Base-by-base conservation (phyloP, 2,329 filamentous ascomycete genomes). In the Aureobasidium sp. region DNA sequence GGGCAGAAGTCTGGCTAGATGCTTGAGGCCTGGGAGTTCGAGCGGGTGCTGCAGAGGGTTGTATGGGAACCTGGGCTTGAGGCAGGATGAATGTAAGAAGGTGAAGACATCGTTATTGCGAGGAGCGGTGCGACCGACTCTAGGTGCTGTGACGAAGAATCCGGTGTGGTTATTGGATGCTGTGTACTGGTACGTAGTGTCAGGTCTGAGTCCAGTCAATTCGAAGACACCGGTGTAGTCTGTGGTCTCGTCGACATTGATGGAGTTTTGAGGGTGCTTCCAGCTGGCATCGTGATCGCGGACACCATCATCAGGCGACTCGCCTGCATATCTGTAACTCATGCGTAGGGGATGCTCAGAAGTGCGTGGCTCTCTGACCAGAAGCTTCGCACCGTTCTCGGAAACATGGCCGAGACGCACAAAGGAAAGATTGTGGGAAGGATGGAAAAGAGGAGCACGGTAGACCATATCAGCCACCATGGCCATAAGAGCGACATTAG, bases 41-140 rank as follows among this genome's bases (percentile, higher is more conserved):
- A 98, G 84, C 0, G 95, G 89, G 75, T 98, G 93, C 45, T 93
- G 88, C n/a, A 94, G 79, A 0, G 93, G 92, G 50, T 87, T 93
- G 79, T 99, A 99, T 0, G 96, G 96, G 65, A 98, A 94, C 23
- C 94, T 91, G 15, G 92, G 91, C 72, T 98, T 93, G 73, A 98
- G 94, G 79, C 96, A 99, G 48, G 94, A 97, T 0, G 94, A 96
- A 4, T 95, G 94, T 10, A 98, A 81, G 76, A 99, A 99, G 0
- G 93, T 97, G 72, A 97, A 95, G 58, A 90, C 85, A 50, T 86
- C 85, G 6, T 86, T 83, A 20, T 84, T 81, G 6, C 74, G 71
- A 9, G 69, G 66, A 0, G 89, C 87, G 69, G 87, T 85, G 2
- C 87, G 83, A 15, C 94, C 94, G 0, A 89, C 82, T 42, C 85